phyloP scores from a whole-genome alignment of 169 alveolate genomes.

The Plasmodium vivax region DNA sequence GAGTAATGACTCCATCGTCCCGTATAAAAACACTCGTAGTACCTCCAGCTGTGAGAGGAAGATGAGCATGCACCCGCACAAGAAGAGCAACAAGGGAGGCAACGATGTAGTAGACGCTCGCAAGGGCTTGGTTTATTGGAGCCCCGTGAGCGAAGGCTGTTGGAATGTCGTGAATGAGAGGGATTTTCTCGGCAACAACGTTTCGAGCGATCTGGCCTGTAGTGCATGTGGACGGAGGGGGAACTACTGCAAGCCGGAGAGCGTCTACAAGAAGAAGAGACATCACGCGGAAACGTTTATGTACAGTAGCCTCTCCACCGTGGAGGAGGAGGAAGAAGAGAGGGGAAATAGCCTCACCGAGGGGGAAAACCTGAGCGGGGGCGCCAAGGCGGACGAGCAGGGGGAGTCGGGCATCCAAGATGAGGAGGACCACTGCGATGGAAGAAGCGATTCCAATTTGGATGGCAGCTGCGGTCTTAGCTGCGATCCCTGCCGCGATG shows the following conservation, averaged over 20 bases:
- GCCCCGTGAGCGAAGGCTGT: neutral
- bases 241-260: neutral
- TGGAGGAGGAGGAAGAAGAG: neutral
- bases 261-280: constrained; percentile 19
- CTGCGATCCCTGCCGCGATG: neutral
- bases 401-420: neutral
- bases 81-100: constrained; percentile 1
- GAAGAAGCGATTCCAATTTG: neutral
- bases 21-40: neutral
- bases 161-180: neutral
- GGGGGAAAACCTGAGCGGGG: neutral
- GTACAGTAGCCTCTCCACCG: neutral
- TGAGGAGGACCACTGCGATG: neutral
- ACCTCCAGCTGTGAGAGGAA: neutral
- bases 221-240: neutral
- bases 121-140: neutral
- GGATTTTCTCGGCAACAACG: neutral
- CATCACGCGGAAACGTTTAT: constrained; percentile 27
- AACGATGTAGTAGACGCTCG: neutral
- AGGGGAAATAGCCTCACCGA: neutral
- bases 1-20: neutral
- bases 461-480: too few species aligned
- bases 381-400: neutral
- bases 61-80: neutral
- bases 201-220: neutral